Conservation (phyloP, 257 asterid species). For the Solanum clarkiae region DNA sequence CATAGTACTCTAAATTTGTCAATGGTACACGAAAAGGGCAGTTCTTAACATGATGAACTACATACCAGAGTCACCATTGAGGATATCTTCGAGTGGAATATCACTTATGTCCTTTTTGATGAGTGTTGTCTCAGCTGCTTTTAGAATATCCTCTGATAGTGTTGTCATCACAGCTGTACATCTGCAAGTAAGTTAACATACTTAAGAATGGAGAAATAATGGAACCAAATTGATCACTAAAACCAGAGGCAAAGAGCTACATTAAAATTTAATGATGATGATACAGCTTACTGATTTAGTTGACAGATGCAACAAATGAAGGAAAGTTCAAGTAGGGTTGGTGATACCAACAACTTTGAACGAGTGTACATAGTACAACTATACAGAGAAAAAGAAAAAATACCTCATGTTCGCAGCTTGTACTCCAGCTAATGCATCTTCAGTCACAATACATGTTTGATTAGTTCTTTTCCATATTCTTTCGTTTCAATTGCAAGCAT, state of each 20-base stretch:
- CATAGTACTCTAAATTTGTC: slow-evolving; percentile 14
- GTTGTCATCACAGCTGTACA: slow-evolving; percentile 96
- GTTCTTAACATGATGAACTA: slow-evolving; percentile 29
- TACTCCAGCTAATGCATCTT: slow-evolving; percentile 97
- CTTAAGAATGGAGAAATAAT: not conserved
- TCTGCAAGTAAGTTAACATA: slow-evolving; percentile 34
- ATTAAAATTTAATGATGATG: not conserved
- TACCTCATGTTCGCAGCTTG: slow-evolving; percentile 98
- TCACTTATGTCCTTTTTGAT: slow-evolving; percentile 75
- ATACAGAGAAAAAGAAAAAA: not conserved
- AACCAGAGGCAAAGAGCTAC: not conserved
- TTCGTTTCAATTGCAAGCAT: not conserved
- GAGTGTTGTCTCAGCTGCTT: slow-evolving; percentile 64
- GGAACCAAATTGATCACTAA: not conserved
- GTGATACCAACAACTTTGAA: not conserved
- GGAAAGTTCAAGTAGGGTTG: not conserved
- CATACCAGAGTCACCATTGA: slow-evolving; percentile 95
- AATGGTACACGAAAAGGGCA: slow-evolving; percentile 25
- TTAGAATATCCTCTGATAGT: slow-evolving; percentile 51
- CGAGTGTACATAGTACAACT: not conserved
- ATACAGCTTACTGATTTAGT: not conserved
- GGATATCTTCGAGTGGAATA: slow-evolving; percentile 74
- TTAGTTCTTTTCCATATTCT: not conserved
- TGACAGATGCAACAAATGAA: not conserved
- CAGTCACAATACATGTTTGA: slow-evolving; percentile 46